Evolutionary conservation across 305 asterid genomes (phyloP).

Genomic region (Solanum hybrid): DNA sequence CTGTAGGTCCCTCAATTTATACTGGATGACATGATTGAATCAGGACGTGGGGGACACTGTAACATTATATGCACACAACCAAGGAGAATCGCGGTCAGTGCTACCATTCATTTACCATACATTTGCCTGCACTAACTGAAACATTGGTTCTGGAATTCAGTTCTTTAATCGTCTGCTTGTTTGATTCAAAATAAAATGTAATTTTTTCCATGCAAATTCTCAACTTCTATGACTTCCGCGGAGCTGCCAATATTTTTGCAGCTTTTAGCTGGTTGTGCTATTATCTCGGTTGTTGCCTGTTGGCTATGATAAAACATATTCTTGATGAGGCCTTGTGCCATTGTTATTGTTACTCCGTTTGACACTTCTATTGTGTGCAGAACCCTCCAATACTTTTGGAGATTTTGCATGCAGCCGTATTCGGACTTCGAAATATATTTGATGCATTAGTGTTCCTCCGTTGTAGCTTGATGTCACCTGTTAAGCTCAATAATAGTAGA

Average conservation of each 20-base stretch:
- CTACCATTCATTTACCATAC: background rate
- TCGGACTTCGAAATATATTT: background rate
- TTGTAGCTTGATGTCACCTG: background rate
- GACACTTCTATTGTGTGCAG: background rate
- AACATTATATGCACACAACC: constrained; percentile 96
- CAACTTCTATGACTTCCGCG: background rate
- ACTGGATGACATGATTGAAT: constrained; percentile 89
- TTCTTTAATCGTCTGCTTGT: background rate
- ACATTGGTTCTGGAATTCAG: background rate
- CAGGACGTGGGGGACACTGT: constrained; percentile 74
- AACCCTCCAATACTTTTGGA: background rate
- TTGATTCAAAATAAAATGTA: background rate
- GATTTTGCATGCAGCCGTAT: background rate
- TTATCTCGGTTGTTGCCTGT: background rate
- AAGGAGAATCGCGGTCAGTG: constrained; percentile 94
- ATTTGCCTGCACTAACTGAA: background rate
- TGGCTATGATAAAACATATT: background rate
- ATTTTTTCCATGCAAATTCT: background rate
- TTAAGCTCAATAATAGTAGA: background rate
- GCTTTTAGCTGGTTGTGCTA: background rate
- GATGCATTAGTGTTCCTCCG: background rate
- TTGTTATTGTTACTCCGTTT: background rate
- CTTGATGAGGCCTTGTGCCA: background rate
- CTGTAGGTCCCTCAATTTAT: constrained; percentile 91
- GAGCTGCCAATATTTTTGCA: background rate